Percentiles rank a stretch among this genome's conserved stretches.
These are phyloP conservation scores for Candida easanensis DNA, from an alignment of 805 yeast genomes.

Conservation along the genomic window DNA sequence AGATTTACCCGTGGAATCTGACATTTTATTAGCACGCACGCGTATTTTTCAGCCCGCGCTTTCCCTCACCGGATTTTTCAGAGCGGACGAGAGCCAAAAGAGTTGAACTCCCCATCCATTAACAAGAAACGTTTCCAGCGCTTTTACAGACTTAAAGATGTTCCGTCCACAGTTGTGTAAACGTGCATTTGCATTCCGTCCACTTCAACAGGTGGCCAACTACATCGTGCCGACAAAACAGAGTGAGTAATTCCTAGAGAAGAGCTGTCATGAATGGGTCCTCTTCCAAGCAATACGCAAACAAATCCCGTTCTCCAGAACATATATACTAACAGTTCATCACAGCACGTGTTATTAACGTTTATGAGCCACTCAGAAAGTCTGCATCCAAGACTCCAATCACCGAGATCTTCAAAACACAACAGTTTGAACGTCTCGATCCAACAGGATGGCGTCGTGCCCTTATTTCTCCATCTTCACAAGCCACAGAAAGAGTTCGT, in stretches of 20 bases:
- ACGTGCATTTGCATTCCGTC: slow-evolving; percentile 10
- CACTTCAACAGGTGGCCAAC: slow-evolving; percentile 14
- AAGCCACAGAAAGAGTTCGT: slow-evolving; percentile 45
- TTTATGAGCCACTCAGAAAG: slow-evolving; percentile 20
- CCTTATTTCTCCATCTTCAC: slow-evolving; percentile 42
- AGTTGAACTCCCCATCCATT: not conserved
- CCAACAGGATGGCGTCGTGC: slow-evolving; percentile 66
- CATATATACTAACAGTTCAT: slow-evolving; percentile 1
- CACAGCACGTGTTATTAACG: slow-evolving; percentile 20
- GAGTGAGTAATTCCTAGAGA: slow-evolving; percentile 1
- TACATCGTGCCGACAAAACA: slow-evolving; percentile 17
- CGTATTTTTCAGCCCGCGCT: not conserved
- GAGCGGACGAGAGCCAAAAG: not conserved
- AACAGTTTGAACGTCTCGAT: slow-evolving; percentile 44
- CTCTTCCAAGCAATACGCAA: not conserved
- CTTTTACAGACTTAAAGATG: slow-evolving; percentile 5
- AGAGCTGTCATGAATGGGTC: too few species aligned
- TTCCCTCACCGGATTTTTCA: not conserved
- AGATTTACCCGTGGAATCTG: too few species aligned
- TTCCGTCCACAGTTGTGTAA: slow-evolving; percentile 12
- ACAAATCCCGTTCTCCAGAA: not conserved
- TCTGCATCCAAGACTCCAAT: slow-evolving; percentile 12
- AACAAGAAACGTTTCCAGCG: too few species aligned
- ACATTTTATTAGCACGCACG: too few species aligned
- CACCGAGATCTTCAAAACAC: slow-evolving; percentile 32